Conservation (phyloP, 2,329 filamentous ascomycete genomes). For the Botrytis sinoallii region DNA sequence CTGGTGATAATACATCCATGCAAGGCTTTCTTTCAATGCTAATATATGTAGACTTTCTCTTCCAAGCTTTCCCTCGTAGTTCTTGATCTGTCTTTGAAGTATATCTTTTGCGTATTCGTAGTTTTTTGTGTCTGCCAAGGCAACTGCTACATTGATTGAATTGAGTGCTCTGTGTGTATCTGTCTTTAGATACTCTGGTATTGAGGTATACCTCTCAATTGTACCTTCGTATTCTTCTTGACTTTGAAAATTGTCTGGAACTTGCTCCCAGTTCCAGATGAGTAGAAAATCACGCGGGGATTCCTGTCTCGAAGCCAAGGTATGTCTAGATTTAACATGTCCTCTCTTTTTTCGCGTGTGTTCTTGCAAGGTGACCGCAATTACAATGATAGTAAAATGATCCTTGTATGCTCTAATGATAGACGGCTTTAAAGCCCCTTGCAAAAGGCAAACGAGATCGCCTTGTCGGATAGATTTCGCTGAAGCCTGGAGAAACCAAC, state of each 20-base stretch:
- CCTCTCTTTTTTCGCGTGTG: no score
- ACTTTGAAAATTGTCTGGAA: accelerated
- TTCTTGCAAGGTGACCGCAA: neutral
- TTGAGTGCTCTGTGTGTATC: neutral
- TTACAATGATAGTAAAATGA: neutral
- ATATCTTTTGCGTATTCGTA: neutral
- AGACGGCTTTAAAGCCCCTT: neutral
- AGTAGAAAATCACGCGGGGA: neutral
- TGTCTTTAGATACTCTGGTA: neutral
- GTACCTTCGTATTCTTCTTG: neutral
- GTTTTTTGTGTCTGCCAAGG: no score
- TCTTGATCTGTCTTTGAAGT: neutral
- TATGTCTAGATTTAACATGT: no score
- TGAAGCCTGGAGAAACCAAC: neutral
- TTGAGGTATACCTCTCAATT: neutral
- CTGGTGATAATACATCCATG: neutral
- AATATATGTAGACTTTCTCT: neutral
- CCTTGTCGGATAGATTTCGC: neutral
- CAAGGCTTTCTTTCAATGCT: neutral
- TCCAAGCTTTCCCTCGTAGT: neutral
- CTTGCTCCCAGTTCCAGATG: neutral
- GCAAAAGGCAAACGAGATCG: neutral
- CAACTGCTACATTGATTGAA: neutral
- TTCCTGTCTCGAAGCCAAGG: no score
- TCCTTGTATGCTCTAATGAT: neutral